These are phyloP conservation scores for Metschnikowia lochheadii DNA, from an alignment of 805 yeast species.

Conservation along the genomic window DNA sequence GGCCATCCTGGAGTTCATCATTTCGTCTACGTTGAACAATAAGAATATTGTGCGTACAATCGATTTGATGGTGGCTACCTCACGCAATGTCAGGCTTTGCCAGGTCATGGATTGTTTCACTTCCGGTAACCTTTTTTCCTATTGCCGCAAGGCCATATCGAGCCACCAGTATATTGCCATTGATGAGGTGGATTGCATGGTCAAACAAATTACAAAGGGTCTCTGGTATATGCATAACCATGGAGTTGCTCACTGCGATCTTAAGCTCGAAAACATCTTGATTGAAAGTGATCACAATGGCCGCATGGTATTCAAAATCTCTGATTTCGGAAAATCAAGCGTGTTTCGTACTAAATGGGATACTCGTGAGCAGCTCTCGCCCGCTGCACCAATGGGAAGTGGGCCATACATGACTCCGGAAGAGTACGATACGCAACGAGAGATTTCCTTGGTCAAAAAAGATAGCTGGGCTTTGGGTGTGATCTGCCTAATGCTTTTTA, in stretches of 20 bases:
- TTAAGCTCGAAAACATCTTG: slow-evolving; percentile 83
- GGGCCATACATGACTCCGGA: slow-evolving; percentile 93
- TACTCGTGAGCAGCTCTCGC: slow-evolving; percentile 37
- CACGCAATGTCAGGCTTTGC: slow-evolving; percentile 20
- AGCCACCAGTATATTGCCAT: slow-evolving; percentile 19
- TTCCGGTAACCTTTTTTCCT: slow-evolving; percentile 36
- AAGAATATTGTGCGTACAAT: slow-evolving; percentile 72
- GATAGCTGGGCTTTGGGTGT: slow-evolving; percentile 91
- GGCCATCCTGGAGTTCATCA: slow-evolving; percentile 86
- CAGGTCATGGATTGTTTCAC: slow-evolving; percentile 39
- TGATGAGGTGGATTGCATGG: slow-evolving; percentile 80
- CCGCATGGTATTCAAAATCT: slow-evolving; percentile 25
- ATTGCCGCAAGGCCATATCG: slow-evolving; percentile 18
- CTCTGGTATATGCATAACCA: slow-evolving; percentile 80
- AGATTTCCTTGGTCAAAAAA: slow-evolving; percentile 71
- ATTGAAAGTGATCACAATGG: slow-evolving; percentile 37
- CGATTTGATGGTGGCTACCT: slow-evolving; percentile 57
- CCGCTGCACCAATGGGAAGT: slow-evolving; percentile 76
- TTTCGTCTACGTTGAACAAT: slow-evolving; percentile 71
- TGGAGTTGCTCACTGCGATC: slow-evolving; percentile 92
- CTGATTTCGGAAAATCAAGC: slow-evolving; percentile 89
- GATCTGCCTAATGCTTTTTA: slow-evolving; percentile 26
- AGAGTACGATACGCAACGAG: slow-evolving; percentile 45
- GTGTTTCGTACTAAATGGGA: slow-evolving; percentile 93
- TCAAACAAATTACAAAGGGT: slow-evolving; percentile 82